phyloP scores from a whole-genome alignment of 495 filamentous ascomycete species.

The Pseudomonodictys pantanalensis region DNA sequence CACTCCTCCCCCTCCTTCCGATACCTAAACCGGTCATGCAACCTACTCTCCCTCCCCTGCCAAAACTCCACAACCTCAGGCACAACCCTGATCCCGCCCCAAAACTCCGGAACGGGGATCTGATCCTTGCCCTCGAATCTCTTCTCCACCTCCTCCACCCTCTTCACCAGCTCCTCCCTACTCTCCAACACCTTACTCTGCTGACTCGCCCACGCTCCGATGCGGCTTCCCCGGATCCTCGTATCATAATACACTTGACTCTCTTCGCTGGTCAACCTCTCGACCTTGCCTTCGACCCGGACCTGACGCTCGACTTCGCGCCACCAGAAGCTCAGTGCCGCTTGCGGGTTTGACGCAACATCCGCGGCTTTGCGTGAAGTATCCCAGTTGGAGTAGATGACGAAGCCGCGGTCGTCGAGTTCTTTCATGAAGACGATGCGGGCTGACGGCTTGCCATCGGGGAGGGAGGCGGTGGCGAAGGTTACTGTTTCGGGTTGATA shows the following conservation, averaged over 20 bases:
- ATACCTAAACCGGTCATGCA: constrained; percentile 94
- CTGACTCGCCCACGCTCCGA: constrained; percentile 91
- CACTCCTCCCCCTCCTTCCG: constrained; percentile 47
- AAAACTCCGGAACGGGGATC: constrained; percentile 89
- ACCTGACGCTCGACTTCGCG: constrained; percentile 77
- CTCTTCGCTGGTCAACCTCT: constrained; percentile 66
- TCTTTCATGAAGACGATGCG: constrained; percentile 87
- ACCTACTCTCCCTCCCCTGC: constrained; percentile 81
- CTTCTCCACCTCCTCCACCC: constrained; percentile 68
- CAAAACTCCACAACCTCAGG: constrained; percentile 91
- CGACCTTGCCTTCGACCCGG: constrained; percentile 71
- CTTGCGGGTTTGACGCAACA: constrained; percentile 62
- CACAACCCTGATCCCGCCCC: constrained; percentile 81
- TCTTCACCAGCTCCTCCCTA: constrained; percentile 59
- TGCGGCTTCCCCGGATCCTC: constrained; percentile 69
- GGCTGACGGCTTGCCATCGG: constrained; percentile 77
- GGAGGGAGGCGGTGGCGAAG: constrained; percentile 80
- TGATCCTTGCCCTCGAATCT: constrained; percentile 69
- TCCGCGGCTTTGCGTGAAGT: constrained; percentile 69
- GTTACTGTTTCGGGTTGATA: constrained; percentile 74
- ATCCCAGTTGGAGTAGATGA: constrained; percentile 89
- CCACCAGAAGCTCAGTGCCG: constrained; percentile 75
- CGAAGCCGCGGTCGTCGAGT: constrained; percentile 73
- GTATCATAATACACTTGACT: constrained; percentile 87
- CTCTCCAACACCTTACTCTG: constrained; percentile 74